Evolutionary conservation across 164 flowering plant species (phyloP).

Genomic region (Stephania japonica): DNA sequence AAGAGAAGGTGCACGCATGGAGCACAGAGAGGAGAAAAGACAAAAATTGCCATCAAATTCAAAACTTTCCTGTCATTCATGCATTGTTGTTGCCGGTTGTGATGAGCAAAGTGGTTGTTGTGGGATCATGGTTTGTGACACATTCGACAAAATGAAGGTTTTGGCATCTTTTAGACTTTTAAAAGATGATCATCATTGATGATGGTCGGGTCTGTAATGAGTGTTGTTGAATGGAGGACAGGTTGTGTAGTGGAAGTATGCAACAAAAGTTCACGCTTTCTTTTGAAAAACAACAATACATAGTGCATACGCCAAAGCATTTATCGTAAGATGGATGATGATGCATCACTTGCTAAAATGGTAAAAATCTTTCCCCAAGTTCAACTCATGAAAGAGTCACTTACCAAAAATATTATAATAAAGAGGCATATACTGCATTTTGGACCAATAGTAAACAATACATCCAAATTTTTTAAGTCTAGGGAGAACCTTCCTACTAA

Average conservation of each 20-base stretch:
- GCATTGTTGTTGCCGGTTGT: background rate
- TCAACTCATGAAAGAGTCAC: no score
- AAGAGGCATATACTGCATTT: no score
- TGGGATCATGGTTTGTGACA: background rate
- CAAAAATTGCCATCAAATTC: background rate
- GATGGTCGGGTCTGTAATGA: background rate
- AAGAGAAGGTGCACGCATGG: background rate
- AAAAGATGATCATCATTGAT: background rate
- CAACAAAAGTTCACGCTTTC: background rate
- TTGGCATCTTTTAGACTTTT: background rate
- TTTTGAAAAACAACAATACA: background rate
- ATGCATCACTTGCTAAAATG: no score
- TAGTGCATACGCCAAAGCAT: no score
- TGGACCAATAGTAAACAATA: background rate
- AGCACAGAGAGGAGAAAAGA: background rate
- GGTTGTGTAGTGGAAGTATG: background rate
- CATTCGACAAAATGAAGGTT: background rate
- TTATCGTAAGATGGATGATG: no score
- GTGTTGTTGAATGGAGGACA: background rate
- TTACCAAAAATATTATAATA: no score
- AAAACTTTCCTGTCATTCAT: background rate
- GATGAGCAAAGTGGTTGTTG: background rate
- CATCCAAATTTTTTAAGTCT: no score
- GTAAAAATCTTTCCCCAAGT: no score
- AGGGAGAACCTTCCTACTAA: no score